Evolutionary conservation across 106 monocot genomes (phyloP), one percentile per base, ranked within the genome.

Genomic region (Dendrobium chrysotoxum): DNA sequence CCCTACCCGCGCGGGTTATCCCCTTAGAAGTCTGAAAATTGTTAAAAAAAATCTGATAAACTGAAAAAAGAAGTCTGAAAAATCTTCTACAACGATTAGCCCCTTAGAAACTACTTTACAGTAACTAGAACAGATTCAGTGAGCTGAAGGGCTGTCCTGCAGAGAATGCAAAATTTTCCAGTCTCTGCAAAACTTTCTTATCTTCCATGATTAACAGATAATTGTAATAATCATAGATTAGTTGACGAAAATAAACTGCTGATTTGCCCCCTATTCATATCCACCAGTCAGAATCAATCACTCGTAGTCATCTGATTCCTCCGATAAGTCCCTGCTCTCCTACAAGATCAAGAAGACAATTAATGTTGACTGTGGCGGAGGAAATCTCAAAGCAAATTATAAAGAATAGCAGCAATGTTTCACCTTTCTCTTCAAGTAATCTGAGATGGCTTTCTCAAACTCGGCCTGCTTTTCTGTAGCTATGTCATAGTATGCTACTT

Each of bases 381-480:
- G 17, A 57, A 21, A 57, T 57, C 21, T 57, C 57, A 64, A 64
- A n/a, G 23, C 15, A 53, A 53, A 5, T 64, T 15, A 66, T 1
- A 66, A 25, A 66, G 4, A 66, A 66, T 25, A 28, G 28, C 16
- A 39, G 26, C 4, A 26, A 66, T 26, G 20, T 7, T 66, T 8
- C 46, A 96, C 91, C 93, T 86, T 96, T 85, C 78, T 92, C 88
- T 92, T 93, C 21, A 84, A 74, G 79, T 93, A 96, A 53, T 79
- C 88, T 79, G 90, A 81, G 87, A 90, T 80, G 41, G 92, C 84
- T 73, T 86, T 90, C 58, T 96, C 96, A 82, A 92, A 96, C 46
- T 88, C 86, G 0, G 93, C 91, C 79, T 93, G 77, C 67, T 96
- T 96, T 77, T 92, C 90, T 8, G 96, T 96, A 61, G 96, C 96